Evolutionary conservation across 2,329 filamentous ascomycete genomes (phyloP).

Genomic region (Blumeriella jaapii): DNA sequence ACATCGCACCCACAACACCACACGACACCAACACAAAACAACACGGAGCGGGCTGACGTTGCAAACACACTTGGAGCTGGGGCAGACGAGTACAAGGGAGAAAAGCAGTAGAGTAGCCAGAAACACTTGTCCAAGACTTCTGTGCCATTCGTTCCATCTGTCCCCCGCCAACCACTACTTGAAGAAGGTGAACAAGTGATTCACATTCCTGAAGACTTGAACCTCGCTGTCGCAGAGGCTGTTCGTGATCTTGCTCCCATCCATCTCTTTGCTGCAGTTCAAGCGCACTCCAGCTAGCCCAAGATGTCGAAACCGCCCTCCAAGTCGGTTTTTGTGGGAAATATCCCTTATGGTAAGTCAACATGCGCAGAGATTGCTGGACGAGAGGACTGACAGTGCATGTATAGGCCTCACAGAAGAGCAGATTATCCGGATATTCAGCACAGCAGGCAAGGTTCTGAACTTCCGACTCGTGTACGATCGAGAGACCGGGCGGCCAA

Average conservation of each 20-base stretch:
- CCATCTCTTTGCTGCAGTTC: slow-evolving; percentile 5
- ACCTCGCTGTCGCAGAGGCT: slow-evolving; percentile 9
- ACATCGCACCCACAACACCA: neutral
- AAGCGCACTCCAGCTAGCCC: slow-evolving; percentile 13
- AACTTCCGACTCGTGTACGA: slow-evolving; percentile 93
- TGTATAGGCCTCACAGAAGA: slow-evolving; percentile 85
- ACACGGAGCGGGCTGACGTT: slow-evolving; percentile 3
- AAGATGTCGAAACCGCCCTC: slow-evolving; percentile 67
- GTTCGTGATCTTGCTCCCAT: slow-evolving; percentile 14
- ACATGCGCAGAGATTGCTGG: no score
- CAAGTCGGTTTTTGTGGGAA: slow-evolving; percentile 73
- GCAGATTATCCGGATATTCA: slow-evolving; percentile 89
- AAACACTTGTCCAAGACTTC: slow-evolving; percentile 27
- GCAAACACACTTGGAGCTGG: slow-evolving; percentile 7
- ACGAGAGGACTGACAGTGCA: slow-evolving; percentile 11
- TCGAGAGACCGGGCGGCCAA: slow-evolving; percentile 85
- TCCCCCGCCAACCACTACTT: slow-evolving; percentile 6
- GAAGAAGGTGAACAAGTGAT: slow-evolving; percentile 23
- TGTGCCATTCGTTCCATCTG: slow-evolving; percentile 22
- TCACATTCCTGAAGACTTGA: slow-evolving; percentile 18
- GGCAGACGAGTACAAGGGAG: slow-evolving; percentile 7
- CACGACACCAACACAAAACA: slow-evolving; percentile 2
- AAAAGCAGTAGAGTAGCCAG: slow-evolving; percentile 27
- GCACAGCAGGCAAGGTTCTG: slow-evolving; percentile 76
- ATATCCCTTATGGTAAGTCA: slow-evolving; percentile 72